A percentile compares a stretch with the other conserved stretches of the same genome.
Evolutionary conservation across 176 grass and related monocot genomes (phyloP).

Genomic region (Musa itinerans): DNA sequence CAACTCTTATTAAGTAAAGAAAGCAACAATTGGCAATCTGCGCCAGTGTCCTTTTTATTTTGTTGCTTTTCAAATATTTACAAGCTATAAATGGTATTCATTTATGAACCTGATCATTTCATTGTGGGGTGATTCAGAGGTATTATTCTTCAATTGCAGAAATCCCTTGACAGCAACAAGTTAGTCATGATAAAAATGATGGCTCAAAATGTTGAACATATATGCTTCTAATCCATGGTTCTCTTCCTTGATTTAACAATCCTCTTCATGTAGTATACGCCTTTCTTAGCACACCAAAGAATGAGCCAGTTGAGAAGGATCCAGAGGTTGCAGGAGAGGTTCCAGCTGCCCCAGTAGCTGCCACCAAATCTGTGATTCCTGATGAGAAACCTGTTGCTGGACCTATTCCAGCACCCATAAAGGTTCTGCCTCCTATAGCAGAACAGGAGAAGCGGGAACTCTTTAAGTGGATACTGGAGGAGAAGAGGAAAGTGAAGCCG

Average conservation of each 20-base stretch:
- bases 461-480: constrained; percentile 88
- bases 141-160: too few relatives aligned
- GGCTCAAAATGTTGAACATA: neutral
- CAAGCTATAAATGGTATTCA: too few relatives aligned
- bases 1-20: too few relatives aligned
- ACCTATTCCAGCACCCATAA: constrained; percentile 26
- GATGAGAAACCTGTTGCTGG: constrained; percentile 19
- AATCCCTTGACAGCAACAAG: too few relatives aligned
- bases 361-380: constrained; percentile 12
- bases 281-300: constrained; percentile 29
- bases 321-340: constrained; percentile 12
- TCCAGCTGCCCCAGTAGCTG: constrained; percentile 5
- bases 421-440: constrained; percentile 44
- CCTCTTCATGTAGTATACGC: constrained; percentile 29
- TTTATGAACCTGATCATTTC: too few relatives aligned
- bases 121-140: too few relatives aligned
- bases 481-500: constrained; percentile 68
- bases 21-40: too few relatives aligned
- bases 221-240: neutral
- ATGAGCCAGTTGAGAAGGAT: constrained; percentile 38
- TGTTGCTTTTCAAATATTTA: too few relatives aligned
- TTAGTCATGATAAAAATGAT: too few relatives aligned
- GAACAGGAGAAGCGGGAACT: constrained; percentile 59
- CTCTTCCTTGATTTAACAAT: neutral
- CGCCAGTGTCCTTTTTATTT: too few relatives aligned